Evolutionary conservation across 768 basidiomycete genomes (phyloP).

Genomic region (Erythrobasidium yunnanense): DNA sequence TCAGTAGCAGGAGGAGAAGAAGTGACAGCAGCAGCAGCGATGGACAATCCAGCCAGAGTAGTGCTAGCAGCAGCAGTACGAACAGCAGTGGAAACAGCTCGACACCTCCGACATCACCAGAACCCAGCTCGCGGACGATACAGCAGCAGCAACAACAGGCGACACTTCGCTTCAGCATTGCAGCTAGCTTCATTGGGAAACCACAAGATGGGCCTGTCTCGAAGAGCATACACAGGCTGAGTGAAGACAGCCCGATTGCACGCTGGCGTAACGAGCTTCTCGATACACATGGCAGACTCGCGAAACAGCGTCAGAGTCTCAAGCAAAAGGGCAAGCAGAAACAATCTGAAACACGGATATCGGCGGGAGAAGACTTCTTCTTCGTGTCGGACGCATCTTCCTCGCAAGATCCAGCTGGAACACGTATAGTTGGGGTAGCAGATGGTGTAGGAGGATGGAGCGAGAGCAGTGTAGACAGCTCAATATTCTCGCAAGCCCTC

Average conservation of each 20-base stretch:
- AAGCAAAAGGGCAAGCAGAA: neutral
- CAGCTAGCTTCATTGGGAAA: slow-evolving; percentile 14
- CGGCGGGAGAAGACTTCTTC: slow-evolving; percentile 23
- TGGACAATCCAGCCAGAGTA: neutral
- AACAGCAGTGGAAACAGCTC: neutral
- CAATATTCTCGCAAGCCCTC: slow-evolving; percentile 76
- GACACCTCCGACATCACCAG: neutral
- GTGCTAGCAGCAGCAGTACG: neutral
- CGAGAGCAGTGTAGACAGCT: slow-evolving; percentile 70
- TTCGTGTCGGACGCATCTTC: neutral
- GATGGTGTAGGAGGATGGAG: slow-evolving; percentile 92
- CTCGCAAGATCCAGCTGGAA: slow-evolving; percentile 38
- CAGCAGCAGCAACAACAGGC: neutral
- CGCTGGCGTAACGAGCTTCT: slow-evolving; percentile 5
- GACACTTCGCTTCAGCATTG: slow-evolving; percentile 6
- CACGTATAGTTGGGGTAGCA: slow-evolving; percentile 72
- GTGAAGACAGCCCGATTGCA: neutral
- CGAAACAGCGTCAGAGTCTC: neutral
- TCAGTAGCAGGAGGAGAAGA: too few species aligned
- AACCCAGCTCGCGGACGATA: neutral
- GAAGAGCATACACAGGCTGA: neutral
- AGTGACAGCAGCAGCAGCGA: too few species aligned
- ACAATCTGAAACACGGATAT: neutral
- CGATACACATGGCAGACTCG: neutral
- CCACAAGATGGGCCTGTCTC: slow-evolving; percentile 4